These are phyloP conservation scores for Alternaria solani DNA, from an alignment of 2,329 filamentous ascomycete genomes.

Conservation along the genomic window DNA sequence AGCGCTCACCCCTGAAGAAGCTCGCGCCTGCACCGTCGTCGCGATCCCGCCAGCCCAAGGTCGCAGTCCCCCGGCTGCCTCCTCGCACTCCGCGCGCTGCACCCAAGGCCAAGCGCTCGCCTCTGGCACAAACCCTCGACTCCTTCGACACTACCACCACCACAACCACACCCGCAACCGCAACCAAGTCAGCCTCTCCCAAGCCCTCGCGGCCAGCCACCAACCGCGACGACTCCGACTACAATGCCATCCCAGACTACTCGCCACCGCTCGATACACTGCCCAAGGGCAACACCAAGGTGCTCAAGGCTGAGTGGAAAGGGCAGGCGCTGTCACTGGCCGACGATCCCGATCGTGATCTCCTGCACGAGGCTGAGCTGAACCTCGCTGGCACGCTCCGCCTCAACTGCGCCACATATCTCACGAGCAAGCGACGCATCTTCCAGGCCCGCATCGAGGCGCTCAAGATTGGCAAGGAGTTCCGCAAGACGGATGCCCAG, in stretches of 20 bases:
- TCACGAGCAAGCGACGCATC: slow-evolving; percentile 92
- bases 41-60: slow-evolving; percentile 42
- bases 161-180: slow-evolving; percentile 3
- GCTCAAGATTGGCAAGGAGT: slow-evolving; percentile 75
- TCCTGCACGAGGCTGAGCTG: slow-evolving; percentile 82
- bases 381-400: slow-evolving; percentile 79
- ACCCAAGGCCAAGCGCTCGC: slow-evolving; percentile 49
- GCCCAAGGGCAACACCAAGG: slow-evolving; percentile 68
- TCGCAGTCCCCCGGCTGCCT: slow-evolving; percentile 42
- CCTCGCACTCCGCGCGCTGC: slow-evolving; percentile 45
- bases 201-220: slow-evolving; percentile 57
- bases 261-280: slow-evolving; percentile 74
- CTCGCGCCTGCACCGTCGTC: slow-evolving; percentile 49
- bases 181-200: slow-evolving; percentile 41
- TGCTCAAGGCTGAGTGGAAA: slow-evolving; percentile 87
- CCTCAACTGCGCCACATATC: slow-evolving; percentile 85
- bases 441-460: slow-evolving; percentile 79
- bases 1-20: slow-evolving; percentile 48
- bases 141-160: slow-evolving; percentile 47
- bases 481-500: slow-evolving; percentile 94
- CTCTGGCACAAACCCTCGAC: slow-evolving; percentile 39
- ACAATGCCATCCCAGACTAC: slow-evolving; percentile 73
- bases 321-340: slow-evolving; percentile 78
- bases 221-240: slow-evolving; percentile 85
- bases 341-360: slow-evolving; percentile 66